phyloP scores from a whole-genome alignment of 1,139 yeast genomes.

The Zygotorulaspora mrakii region DNA sequence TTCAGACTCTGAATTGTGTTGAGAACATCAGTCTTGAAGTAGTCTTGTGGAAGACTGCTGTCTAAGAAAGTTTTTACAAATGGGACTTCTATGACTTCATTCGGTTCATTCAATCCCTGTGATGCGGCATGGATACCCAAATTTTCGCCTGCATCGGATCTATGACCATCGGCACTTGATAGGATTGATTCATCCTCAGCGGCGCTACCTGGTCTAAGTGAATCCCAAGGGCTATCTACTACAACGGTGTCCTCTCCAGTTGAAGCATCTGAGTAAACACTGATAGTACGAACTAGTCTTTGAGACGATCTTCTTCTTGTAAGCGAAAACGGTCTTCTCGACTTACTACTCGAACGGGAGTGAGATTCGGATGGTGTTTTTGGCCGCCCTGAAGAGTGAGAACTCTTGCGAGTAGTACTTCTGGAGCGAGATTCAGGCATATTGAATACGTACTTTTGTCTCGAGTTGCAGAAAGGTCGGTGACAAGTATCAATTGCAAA shows the following conservation, averaged over 20 bases:
- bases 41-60: constrained; percentile 72
- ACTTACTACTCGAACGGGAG: constrained; percentile 21
- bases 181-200: constrained; percentile 8
- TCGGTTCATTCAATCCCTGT: constrained; percentile 3
- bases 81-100: constrained; percentile 35
- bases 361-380: constrained; percentile 22
- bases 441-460: background rate
- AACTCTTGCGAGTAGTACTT: constrained; percentile 12
- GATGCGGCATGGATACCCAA: background rate
- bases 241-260: constrained; percentile 12
- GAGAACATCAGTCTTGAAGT: constrained; percentile 78
- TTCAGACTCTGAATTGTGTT: constrained; percentile 59
- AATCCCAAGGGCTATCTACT: constrained; percentile 3
- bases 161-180: constrained; percentile 12
- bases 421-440: constrained; percentile 18
- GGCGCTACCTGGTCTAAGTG: background rate
- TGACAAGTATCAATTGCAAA: background rate
- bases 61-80: constrained; percentile 47
- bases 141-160: constrained; percentile 13
- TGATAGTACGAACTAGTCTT: constrained; percentile 32
- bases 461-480: background rate
- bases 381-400: constrained; percentile 13
- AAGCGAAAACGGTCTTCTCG: constrained; percentile 26
- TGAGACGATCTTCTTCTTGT: constrained; percentile 31
- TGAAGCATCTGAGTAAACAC: constrained; percentile 22